These are phyloP conservation scores for Citeromyces hawaiiensis DNA, from an alignment of 1,139 yeast species.

Conservation along the genomic window DNA sequence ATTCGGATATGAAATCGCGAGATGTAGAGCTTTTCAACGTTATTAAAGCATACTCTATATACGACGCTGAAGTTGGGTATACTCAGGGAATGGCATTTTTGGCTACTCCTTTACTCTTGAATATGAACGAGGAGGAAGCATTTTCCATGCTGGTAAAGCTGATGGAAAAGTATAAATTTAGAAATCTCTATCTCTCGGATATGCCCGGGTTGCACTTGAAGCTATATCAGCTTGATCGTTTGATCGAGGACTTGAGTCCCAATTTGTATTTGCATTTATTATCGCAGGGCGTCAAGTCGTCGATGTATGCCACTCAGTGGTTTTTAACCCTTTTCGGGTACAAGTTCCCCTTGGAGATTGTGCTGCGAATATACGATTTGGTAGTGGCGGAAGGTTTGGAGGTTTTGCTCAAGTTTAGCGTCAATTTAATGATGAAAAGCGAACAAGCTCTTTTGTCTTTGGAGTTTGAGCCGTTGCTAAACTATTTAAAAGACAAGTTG, in stretches of 20 bases:
- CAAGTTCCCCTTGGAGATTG: constrained; percentile 78
- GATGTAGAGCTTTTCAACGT: constrained; percentile 56
- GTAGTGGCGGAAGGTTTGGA: constrained; percentile 85
- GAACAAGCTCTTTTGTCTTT: constrained; percentile 43
- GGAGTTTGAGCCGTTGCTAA: constrained; percentile 62
- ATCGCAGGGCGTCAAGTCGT: constrained; percentile 75
- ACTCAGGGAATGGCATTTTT: constrained; percentile 97
- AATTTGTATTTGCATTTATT: constrained; percentile 60
- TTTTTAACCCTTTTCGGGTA: constrained; percentile 88
- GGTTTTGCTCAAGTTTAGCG: constrained; percentile 66
- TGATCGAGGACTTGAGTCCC: constrained; percentile 61
- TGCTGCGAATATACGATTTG: constrained; percentile 70
- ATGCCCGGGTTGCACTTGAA: constrained; percentile 88
- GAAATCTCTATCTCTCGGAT: constrained; percentile 70
- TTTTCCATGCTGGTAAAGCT: constrained; percentile 69
- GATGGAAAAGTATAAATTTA: constrained; percentile 73
- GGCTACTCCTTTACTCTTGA: constrained; percentile 71
- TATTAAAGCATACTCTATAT: constrained; percentile 71
- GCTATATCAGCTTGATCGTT: constrained; percentile 79
- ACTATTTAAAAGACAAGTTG: constrained; percentile 64
- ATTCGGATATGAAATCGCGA: constrained; percentile 32
- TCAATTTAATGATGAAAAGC: constrained; percentile 62
- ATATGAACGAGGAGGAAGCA: constrained; percentile 74
- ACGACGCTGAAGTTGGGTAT: constrained; percentile 90
- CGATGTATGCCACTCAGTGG: constrained; percentile 97